Base-by-base conservation (phyloP, 2,329 filamentous ascomycete genomes). In the Pyrenophora seminiperda region DNA sequence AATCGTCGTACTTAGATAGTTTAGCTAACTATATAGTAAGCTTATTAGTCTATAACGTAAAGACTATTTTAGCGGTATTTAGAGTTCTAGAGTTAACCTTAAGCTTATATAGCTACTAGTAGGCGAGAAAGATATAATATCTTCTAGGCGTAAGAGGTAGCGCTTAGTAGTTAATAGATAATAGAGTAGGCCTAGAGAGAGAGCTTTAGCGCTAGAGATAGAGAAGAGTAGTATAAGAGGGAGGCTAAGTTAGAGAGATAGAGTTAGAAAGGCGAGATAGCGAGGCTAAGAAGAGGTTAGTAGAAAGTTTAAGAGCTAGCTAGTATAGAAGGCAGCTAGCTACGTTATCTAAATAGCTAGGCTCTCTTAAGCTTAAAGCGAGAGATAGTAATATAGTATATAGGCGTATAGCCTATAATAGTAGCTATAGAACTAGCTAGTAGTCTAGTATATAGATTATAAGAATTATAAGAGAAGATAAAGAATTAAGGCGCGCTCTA, bases 361-460 rank as follows among this genome's bases (percentile, higher is more conserved):
- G 39, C 39, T 18, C 32, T 41, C 39, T 41, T 17, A 41, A 18
- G 39, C 39, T 41, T 29, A 14, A 29, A 29, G 17, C 11, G 29
- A 32, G 39, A 29, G 17, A 29, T 15, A 41, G 22, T 32, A 15
- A 33, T 29, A 27, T 27, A 29, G 27, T 14, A 7, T 41, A 2
- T 24, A n/a, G 27, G 39, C 17, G 39, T 27, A 27, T 17, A 36
- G n/a, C 6, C 41, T 37, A 31, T 20, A 5, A 24, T 15, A 29
- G 36, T 17, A 22, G 6, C 17, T 13, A 6, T 4, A 39, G 19
- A 24, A 22, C 36, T 6, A 39, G 36, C 17, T 17, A 24, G 17
- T 13, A 5, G 36, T 5, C 17, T 7, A 14, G 20, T 22, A 17
- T 13, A 14, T 20, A 17, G 36, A 13, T 20, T 11, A 7, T 24